These are phyloP conservation scores for Coemansia umbellata DNA, from an alignment of 192 early-diverging fungal species.

Conservation along the genomic window DNA sequence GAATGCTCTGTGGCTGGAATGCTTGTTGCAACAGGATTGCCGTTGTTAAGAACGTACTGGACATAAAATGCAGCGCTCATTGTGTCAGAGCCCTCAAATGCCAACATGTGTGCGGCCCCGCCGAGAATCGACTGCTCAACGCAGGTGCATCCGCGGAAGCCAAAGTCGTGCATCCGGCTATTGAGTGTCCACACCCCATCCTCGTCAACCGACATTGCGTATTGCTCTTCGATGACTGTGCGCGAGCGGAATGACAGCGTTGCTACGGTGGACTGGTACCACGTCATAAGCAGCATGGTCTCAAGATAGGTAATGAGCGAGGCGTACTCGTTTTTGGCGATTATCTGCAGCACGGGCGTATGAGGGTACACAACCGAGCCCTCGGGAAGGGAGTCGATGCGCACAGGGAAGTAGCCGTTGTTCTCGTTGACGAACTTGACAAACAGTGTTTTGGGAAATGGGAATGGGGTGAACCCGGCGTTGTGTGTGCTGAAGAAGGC, in stretches of 20 bases:
- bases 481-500: slow-evolving; percentile 75
- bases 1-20: slow-evolving; percentile 91
- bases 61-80: slow-evolving; percentile 75
- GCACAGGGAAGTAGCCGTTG: slow-evolving; percentile 82
- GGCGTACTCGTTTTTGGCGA: slow-evolving; percentile 65
- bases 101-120: slow-evolving; percentile 79
- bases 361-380: slow-evolving; percentile 79
- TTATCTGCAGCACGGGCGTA: slow-evolving; percentile 79
- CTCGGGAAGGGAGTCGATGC: slow-evolving; percentile 74
- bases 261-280: slow-evolving; percentile 86
- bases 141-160: slow-evolving; percentile 84
- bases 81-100: slow-evolving; percentile 79
- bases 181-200: slow-evolving; percentile 51
- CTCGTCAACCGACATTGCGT: slow-evolving; percentile 64
- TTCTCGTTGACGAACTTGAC: slow-evolving; percentile 71
- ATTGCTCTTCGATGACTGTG: slow-evolving; percentile 58
- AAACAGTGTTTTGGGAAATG: slow-evolving; percentile 78
- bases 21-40: slow-evolving; percentile 67
- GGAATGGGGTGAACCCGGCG: slow-evolving; percentile 59
- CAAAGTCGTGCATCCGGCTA: slow-evolving; percentile 82
- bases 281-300: slow-evolving; percentile 76
- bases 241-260: slow-evolving; percentile 71
- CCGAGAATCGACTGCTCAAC: slow-evolving; percentile 86
- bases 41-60: slow-evolving; percentile 71
- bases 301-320: slow-evolving; percentile 80